Conservation (phyloP, 2,329 filamentous ascomycete genomes). For the Ophiostoma triangulosporum region DNA sequence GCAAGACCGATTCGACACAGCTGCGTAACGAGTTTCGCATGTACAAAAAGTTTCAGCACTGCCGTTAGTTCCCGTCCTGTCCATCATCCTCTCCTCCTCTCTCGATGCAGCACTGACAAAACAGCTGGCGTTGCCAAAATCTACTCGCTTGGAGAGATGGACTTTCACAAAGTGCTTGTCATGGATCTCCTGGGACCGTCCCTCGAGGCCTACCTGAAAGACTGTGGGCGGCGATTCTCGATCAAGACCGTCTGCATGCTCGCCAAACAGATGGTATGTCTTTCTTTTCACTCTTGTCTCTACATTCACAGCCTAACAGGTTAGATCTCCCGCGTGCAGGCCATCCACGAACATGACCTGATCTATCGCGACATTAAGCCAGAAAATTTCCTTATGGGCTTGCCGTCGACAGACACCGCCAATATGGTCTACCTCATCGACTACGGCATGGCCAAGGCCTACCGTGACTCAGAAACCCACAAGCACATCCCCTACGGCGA, state of each 20-base stretch:
- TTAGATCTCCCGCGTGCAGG: conserved; percentile 75
- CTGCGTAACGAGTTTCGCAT: conserved; percentile 14
- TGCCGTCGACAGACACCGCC: conserved; percentile 74
- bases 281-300: background rate
- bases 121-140: conserved; percentile 12
- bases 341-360: conserved; percentile 94
- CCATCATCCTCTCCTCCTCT: background rate
- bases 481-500: conserved; percentile 97
- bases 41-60: conserved; percentile 11
- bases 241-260: conserved; percentile 13
- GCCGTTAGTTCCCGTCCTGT: too few species aligned
- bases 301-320: background rate
- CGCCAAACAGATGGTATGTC: conserved; percentile 14
- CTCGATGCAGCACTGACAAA: background rate
- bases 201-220: conserved; percentile 9
- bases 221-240: conserved; percentile 8
- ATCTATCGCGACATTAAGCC: conserved; percentile 99
- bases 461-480: conserved; percentile 95
- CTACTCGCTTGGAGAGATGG: conserved; percentile 13
- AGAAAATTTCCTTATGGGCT: conserved; percentile 95
- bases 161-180: conserved; percentile 14
- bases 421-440: conserved; percentile 97
- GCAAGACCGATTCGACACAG: conserved; percentile 13
- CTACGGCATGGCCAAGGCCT: conserved; percentile 99
- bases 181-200: conserved; percentile 15